Base-by-base conservation (phyloP, 1,284 basidiomycete genomes). In the Trichosporon asahii region DNA sequence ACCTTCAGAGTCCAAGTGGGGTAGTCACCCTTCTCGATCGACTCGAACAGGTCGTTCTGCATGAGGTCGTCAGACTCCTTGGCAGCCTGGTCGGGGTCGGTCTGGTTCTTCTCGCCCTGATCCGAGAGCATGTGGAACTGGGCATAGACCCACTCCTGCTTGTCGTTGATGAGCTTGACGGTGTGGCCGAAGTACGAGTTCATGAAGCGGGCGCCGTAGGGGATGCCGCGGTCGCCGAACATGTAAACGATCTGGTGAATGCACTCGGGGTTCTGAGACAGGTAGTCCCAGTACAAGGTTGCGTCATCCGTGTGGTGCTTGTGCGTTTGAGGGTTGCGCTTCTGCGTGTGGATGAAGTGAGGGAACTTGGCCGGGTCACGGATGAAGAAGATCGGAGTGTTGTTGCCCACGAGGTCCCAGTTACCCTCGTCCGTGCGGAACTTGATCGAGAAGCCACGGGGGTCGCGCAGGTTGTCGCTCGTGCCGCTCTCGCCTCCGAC, bases 151-250 rank as follows among this genome's bases (percentile, higher is more conserved):
- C 91, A 95, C 35, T 89, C 87, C 69, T 92, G 93, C 68, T 93
- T 87, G 23, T 87, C 87, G 84, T 94, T 94, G 81, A 92, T 87
- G 82, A 92, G 88, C 86, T 96, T 95, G 87, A 88, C 90, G n/a
- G 94, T 91, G 86, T 97, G 94, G 6, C 95, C 94, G 61, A 90
- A 91, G 86, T 94, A 97, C 23, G 93, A 94, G 84, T 97, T 91
- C 89, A 89, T 87, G 77, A 89, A 85, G 83, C 92, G 89, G 85
- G 86, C 93, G 71, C 70, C 70, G 55, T 74, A 88, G 21, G 95
- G 94, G 67, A 92, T 95, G 70, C 94, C 95, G 78, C 94, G 92
- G 84, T 97, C 95, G 3, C 57, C 57, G 18, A 80, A 80, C 76
- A 81, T 79, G 65, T 80, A 74, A 69, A 80, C 77, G 74, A 95